Base-by-base conservation (phyloP, 768 basidiomycete genomes). In the Mycena polygramma region DNA sequence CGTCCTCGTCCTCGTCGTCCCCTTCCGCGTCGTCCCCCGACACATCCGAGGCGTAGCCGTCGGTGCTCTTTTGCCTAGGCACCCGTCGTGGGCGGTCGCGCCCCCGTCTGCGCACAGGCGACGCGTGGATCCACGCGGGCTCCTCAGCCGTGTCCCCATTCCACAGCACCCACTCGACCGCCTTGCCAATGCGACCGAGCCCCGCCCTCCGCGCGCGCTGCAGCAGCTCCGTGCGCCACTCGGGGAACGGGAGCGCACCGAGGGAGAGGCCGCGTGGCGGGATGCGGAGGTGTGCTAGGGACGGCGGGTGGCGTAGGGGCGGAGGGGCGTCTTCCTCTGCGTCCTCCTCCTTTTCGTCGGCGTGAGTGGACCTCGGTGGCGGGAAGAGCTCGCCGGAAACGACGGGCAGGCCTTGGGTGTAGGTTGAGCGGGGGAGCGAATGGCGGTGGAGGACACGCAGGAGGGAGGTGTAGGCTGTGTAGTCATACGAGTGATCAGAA, bases 201-300 rank as follows among this genome's bases (percentile, higher is more conserved):
- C 91, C 90, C 15, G 90, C 87, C 36, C 83, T 82, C 14, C 86
- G 84, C 0, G 91, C 91, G 49, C 85, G 83, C 48, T 83, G 79
- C 2, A 88, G 82, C 0, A 89, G 75, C 2, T 83, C 82, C 0
- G 81, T 74, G 0, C 91, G 86, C 92, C 92, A 93, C 72, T 92
- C 91, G 0, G 92, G 92, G 76, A 90, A 92, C 0, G 86, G 87
- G 1, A 91, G 77, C 0, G 86, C 82, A 6, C 83, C 81, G 20
- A 83, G 80, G 17, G 76, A 73, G 37, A 73, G 70, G 4, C 39
- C 45, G 15, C 55, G 55, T 22, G 53, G 63, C 3, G 61, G 35
- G 17, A n/a, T 26, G 35, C 37, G 70, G 20, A 72, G 58, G 10
- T 66, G 64, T 13, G 68, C 63, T 10, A 68, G 54, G 17, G 71